Evolutionary conservation across 805 yeast genomes (phyloP), one percentile per base, ranked within the genome.

Genomic region (Wickerhamiella azyma): DNA sequence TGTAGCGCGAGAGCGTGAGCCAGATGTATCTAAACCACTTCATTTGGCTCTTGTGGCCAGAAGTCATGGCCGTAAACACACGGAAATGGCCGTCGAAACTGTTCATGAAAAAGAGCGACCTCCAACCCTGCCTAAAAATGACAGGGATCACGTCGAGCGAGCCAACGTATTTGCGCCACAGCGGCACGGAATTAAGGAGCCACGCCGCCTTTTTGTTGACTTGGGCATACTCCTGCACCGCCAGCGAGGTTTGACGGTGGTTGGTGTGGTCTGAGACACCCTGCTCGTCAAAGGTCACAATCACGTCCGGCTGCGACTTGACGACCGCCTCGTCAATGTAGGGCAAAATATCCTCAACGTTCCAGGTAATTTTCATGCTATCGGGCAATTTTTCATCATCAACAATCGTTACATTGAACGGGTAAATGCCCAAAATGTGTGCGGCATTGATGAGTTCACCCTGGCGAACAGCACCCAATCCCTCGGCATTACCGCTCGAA

Each of bases 21-120:
- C 96, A 92, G 1, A 85, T 79, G 66, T 82, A 83, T 53, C 98
- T 71, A 61, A 81, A 92, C 96, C 96, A 89, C 8, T 81, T 88
- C 83, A 92, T 83, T 61, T 92, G 98, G 1, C 94, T 77, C 51
- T 70, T 69, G 63, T 92, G 97, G 2, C 82, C 94, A 52, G 70
- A 70, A 2, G 79, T 65, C 95, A 89, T 85, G 3, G 94, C 82
- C 0, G 81, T 71, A 46, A 78, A 68, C 24, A 30, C 26, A 2
- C 45, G 37, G 28, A 35, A 36, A 19, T 42, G 40, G 26, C 29
- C 29, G 14, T 35, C 40, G 4, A 72, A 57, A 9, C 37, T 21
- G n/a, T 26, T 36, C 37, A 43, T 40, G 24, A 39, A 39, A 40
- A 49, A 45, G 52, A 13, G 43, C 28, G 10, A 35, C 7, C 35